Evolutionary conservation across 2,329 filamentous ascomycete genomes (phyloP), one percentile per base, ranked within the genome.

Genomic region (Purpureocillium takamizusanense): DNA sequence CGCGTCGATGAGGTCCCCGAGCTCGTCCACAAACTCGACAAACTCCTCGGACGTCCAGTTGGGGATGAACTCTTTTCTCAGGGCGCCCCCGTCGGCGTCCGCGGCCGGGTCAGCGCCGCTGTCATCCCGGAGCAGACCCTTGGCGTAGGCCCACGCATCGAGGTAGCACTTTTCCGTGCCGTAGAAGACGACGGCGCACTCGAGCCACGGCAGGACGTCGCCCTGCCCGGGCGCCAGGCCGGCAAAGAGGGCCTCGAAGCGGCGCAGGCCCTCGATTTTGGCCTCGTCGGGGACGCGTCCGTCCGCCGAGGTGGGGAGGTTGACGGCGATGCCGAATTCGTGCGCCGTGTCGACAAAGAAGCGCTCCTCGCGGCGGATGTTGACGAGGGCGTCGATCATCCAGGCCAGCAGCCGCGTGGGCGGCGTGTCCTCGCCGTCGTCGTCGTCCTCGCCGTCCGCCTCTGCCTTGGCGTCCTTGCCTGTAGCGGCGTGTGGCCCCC

Each of bases 171-270:
- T 76, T 60, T 90, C 84, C 1, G 81, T 86, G n/a, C 77, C 78
- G 78, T 82, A 89, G 17, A 88, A 72, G n/a, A 85, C 70, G 3
- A 86, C 72, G 44, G 86, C 66, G 6, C 79, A 81, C 53, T 87
- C 81, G 3, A 88, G 21, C 21, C 21, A 25, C 21, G 21, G 21
- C 21, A 25, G 21, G 6, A 25, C 21, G 21, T 25, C 21, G 21
- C 21, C 21, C 6, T 10, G 21, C 21, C 21, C 21, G 5, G 21
- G 21, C 21, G 21, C 21, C 21, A 73, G 66, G 4, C 69, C 69
- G n/a, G 66, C 70, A 40, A 78, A 72, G 4, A 85, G 72, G 15
- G 43, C 44, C 36, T 65, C 55, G 44, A 64, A 62, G 31, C 62
- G 55, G 3, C 47, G 44, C 7, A 66, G 54, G 0, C 67, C 67